Conservation (phyloP, 768 basidiomycete species). For the Tremella mesenterica region DNA sequence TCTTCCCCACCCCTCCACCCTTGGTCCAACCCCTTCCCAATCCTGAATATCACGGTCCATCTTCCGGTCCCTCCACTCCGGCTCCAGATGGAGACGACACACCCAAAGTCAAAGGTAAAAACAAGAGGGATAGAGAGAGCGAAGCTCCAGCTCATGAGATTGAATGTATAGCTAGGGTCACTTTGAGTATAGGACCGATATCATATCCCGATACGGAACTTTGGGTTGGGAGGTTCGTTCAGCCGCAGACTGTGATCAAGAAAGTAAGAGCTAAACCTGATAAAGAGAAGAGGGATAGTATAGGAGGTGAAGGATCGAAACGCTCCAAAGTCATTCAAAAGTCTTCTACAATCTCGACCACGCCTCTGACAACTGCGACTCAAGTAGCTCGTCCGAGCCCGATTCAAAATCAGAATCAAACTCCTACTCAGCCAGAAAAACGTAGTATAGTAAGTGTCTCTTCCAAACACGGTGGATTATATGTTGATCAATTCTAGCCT, state of each 20-base stretch:
- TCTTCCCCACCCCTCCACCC: conserved; percentile 25
- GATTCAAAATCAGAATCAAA: no score
- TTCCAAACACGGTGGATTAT: no score
- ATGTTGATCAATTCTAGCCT: conserved; percentile 1
- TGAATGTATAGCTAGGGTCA: conserved; percentile 34
- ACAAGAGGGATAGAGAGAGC: conserved; percentile 11
- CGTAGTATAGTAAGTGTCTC: not conserved
- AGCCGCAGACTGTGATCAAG: no score
- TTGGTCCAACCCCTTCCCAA: conserved; percentile 20
- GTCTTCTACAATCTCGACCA: no score
- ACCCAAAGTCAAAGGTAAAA: conserved; percentile 1
- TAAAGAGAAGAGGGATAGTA: no score
- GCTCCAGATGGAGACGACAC: not conserved
- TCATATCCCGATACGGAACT: conserved; percentile 34
- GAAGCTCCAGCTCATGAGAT: conserved; percentile 31
- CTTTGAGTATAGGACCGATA: conserved; percentile 28
- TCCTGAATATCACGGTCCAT: conserved; percentile 29
- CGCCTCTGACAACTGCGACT: no score
- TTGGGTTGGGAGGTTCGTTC: conserved; percentile 38
- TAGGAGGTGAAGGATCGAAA: no score
- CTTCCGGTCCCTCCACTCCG: not conserved
- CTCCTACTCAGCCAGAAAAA: no score
- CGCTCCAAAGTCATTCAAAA: no score
- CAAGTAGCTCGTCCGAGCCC: no score
- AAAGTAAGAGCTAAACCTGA: no score